Conservation (phyloP, 805 yeast species). For the Saturnispora mendoncae region DNA sequence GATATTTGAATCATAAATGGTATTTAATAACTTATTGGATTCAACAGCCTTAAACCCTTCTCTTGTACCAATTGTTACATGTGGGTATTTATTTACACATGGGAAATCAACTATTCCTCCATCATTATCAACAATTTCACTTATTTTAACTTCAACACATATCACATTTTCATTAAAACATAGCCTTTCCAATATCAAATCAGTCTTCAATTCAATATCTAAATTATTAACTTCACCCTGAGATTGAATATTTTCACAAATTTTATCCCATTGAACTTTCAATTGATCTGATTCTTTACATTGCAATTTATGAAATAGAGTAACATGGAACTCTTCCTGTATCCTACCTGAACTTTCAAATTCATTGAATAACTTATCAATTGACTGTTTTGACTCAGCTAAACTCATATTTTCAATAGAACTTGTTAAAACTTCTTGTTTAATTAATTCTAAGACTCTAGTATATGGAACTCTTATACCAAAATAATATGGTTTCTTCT, state of each 20-base stretch:
- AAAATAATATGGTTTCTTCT: slow-evolving; percentile 35
- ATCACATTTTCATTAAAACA: slow-evolving; percentile 45
- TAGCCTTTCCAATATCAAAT: slow-evolving; percentile 35
- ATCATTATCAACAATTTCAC: slow-evolving; percentile 9
- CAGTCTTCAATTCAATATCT: slow-evolving; percentile 21
- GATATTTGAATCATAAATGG: slow-evolving; percentile 7
- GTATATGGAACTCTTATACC: slow-evolving; percentile 31
- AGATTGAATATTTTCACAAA: slow-evolving; percentile 9
- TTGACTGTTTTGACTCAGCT: not conserved
- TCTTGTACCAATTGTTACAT: slow-evolving; percentile 65
- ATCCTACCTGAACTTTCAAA: slow-evolving; percentile 31
- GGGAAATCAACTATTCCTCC: slow-evolving; percentile 11
- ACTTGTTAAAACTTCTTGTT: not conserved
- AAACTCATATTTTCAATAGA: not conserved
- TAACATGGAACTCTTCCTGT: slow-evolving; percentile 56
- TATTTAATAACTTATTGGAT: slow-evolving; percentile 34
- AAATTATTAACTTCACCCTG: not conserved
- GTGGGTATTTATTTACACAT: slow-evolving; percentile 42
- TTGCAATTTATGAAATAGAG: slow-evolving; percentile 42
- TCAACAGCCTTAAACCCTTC: slow-evolving; percentile 40
- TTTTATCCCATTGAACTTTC: slow-evolving; percentile 16
- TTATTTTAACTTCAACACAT: slow-evolving; percentile 42
- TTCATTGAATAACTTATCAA: slow-evolving; percentile 1
- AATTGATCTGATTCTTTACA: slow-evolving; percentile 13
- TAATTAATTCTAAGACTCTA: not conserved